Evolutionary conservation across 148 eudicot genomes (phyloP), one percentile per base, ranked within the genome.

Genomic region (Gaultheria prostrata): DNA sequence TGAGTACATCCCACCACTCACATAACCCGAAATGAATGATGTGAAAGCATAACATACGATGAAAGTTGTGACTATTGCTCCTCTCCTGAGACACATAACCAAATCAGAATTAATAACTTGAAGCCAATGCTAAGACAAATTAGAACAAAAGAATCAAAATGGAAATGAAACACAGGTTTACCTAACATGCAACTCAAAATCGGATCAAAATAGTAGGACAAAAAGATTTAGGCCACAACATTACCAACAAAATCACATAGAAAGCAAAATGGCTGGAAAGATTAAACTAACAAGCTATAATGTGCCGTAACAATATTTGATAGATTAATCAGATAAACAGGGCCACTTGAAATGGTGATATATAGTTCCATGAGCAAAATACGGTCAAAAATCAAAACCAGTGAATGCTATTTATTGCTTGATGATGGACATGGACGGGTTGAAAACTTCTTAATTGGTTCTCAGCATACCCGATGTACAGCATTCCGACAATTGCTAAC

Each of bases 1-100:
- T 75, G 95, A 91, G 82, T 95, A 92, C 98, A 95, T 95, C 83
- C 97, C 97, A 73, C 97, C 94, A 84, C 98, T 95, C 70, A 95
- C 97, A 70, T 93, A 95, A 75, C 98, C 98, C 28, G 97, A 89
- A 83, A 93, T 89, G 78, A 95, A 92, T 48, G 97, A 95, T 61
- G 98, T 95, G 86, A 95, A 85, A 71, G 98, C 98, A 90, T 94
- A 94, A 69, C 94, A 94, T 21, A 94, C 89, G 13, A 94, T 91
- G 83, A 94, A 94, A 18, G 97, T 92, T 75, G 98, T 95, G 78
- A 95, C 90, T 84, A 95, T 93, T 70, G 97, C 92, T 86, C 98
- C 98, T 85, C 98, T 89, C 95, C 97, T 95, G 93, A 85, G 79
- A 54, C 76, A 86, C 46, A 87, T 72, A 77, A 81, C 21, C 53